Evolutionary conservation across 768 basidiomycete species (phyloP), one percentile per base, ranked within the genome.

Genomic region (Auricularia heimuer): DNA sequence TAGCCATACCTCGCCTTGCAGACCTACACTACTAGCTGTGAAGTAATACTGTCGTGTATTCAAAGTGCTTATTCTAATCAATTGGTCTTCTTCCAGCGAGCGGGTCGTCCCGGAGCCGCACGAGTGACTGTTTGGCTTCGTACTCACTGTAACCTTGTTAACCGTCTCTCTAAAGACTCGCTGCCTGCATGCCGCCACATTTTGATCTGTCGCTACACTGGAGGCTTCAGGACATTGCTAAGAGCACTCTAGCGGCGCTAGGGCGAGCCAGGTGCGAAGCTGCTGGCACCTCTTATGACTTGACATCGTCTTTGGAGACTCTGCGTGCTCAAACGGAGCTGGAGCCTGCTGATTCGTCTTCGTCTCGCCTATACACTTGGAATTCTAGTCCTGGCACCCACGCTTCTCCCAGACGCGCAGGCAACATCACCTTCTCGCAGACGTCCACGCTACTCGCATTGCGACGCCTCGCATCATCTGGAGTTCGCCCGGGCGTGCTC

Each of bases 401-500:
- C 10, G 12, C 54, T 56, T 10, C 29, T 11, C 56, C 24, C 8
- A 10, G 16, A n/a, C 56, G 34, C 56, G 24, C 21, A 29, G 24
- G 16, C 3, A 10, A 6, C 4, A n/a, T 35, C 11, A 24, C 24
- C 11, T 60, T 60, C 24, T 60, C 56, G 29, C 56, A 60, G 6
- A 35, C 18, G 8, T 60, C 56, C 24, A 94, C 96, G 0, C 79
- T 99, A 11, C 95, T 92, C 2, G 97, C 94, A 0, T 83, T 99
- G 47, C 98, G 98, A 74, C 82, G 96, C 58, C 96, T 98, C 70
- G 94, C 97, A 16, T 96, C 96, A 6, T 82, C 82, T 2, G 81
- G 91, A n/a, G 78, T 86, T 1, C 94, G 98, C 70, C 96, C 89
- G 11, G 88, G 88, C 21, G 74, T 91, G 16, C 82, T 92, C 35